Base-by-base conservation (phyloP, 345 rosid species). In the Odontarrhena argentea region DNA sequence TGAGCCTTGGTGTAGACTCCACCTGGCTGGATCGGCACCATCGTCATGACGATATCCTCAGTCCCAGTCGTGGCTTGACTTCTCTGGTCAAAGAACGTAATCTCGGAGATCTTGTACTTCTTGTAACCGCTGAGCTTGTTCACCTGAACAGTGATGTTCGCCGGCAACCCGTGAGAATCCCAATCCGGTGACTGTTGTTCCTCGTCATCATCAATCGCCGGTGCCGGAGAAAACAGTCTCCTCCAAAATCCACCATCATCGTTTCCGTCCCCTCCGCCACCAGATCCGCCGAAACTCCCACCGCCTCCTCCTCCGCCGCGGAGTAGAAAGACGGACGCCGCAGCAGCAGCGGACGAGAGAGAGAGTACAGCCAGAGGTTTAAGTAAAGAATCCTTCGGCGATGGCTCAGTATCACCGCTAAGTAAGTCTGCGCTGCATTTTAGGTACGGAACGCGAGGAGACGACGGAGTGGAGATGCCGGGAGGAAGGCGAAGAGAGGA, bases 121-220 rank as follows among this genome's bases (percentile, higher is more conserved):
- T 84, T 92, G 69, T 80, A 81, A 13, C 84, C 90, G 65, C 90
- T 88, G 6, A 91, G 82, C 74, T 87, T 88, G 73, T 73, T 80
- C 47, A 91, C 62, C 68, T 84, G 97, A 9, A 91, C 84, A 1
- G 74, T 65, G 28, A 85, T 83, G 81, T 91, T 86, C 26, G 87
- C 90, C 0, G 96, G 97, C 26, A 88, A 62, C 3, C 98, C 97
- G 47, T 86, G 97, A 36, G 93, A 71, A 70, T 92, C 97, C 89
- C 89, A 89, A 6, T 86, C 98, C 14, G 38, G 77, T 3, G 77
- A 71, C 37, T 85, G 78, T 18, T 18, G 22, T 42, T 71, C 55
- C 52, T 90, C 94, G 26, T 84, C 94, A 0, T 94, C 96, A 7
- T 85, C 58, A 2, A 96, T 97, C 5, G 26, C 49, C 48, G 80